A percentile compares a stretch with the other conserved stretches of the same genome.
Conservation (phyloP, 768 basidiomycete species). For the Jaapia argillacea region DNA sequence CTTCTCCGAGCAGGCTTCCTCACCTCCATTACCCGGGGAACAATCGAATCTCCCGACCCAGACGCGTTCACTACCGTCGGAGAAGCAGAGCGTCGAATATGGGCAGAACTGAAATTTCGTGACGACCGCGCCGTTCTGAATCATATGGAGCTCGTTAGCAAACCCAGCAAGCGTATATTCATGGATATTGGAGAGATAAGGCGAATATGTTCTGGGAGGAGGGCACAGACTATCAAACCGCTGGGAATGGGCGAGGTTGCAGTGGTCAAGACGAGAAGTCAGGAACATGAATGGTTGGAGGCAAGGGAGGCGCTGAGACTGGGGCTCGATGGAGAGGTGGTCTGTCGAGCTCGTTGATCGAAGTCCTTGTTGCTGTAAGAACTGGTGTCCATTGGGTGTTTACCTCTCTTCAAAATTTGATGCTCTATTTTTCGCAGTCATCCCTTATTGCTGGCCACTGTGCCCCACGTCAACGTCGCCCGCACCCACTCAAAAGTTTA, state of each 20-base stretch:
- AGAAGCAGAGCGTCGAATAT: slow-evolving; percentile 71
- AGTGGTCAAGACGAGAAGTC: slow-evolving; percentile 63
- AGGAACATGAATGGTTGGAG: slow-evolving; percentile 80
- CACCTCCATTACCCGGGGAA: slow-evolving; percentile 73
- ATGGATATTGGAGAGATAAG: slow-evolving; percentile 68
- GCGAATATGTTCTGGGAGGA: slow-evolving; percentile 69
- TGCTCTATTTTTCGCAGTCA: no score
- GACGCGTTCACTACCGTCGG: slow-evolving; percentile 43
- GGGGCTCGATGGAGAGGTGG: slow-evolving; percentile 73
- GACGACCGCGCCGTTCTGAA: slow-evolving; percentile 79
- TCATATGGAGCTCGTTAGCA: slow-evolving; percentile 74
- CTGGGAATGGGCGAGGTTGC: slow-evolving; percentile 91
- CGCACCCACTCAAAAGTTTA: no score
- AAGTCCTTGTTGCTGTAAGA: no score
- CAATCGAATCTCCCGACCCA: slow-evolving; percentile 55
- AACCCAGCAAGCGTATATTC: slow-evolving; percentile 71
- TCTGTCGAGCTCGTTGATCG: slow-evolving; percentile 71
- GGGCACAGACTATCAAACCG: slow-evolving; percentile 74
- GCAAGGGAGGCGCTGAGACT: slow-evolving; percentile 84
- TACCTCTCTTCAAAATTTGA: no score
- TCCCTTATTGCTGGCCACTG: no score
- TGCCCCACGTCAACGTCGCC: no score
- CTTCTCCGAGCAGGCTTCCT: slow-evolving; percentile 89
- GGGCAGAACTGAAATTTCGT: slow-evolving; percentile 92
- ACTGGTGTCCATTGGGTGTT: no score